These are phyloP conservation scores for Teunomyces pallodes DNA, from an alignment of 805 yeast genomes.

Conservation along the genomic window DNA sequence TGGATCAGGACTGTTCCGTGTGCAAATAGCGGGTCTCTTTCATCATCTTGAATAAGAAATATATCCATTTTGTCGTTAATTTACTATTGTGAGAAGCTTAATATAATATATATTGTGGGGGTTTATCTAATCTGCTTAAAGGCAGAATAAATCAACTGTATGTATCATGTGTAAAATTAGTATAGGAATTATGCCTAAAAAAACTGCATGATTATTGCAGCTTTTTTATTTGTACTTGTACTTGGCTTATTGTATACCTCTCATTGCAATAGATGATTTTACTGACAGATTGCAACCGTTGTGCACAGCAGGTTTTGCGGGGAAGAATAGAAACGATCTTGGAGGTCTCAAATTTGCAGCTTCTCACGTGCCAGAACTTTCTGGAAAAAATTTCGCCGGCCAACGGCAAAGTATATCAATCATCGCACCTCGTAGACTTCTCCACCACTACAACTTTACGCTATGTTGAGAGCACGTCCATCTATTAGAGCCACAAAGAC, in stretches of 20 bases:
- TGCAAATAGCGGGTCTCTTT: background rate
- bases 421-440: background rate
- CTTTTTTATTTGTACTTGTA: too few species aligned
- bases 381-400: conserved; percentile 12
- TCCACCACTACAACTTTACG: conserved; percentile 1
- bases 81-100: background rate
- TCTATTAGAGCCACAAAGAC: conserved; percentile 33
- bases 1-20: background rate
- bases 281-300: too few species aligned
- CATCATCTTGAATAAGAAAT: background rate
- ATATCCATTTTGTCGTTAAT: background rate
- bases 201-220: too few species aligned
- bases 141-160: background rate
- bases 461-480: conserved; percentile 52
- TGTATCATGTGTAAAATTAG: too few species aligned
- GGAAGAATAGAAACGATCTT: too few species aligned
- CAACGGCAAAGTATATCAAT: background rate
- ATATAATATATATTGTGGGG: background rate
- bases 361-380: conserved; percentile 10
- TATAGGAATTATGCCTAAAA: too few species aligned
- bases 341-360: background rate
- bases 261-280: too few species aligned
- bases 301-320: too few species aligned
- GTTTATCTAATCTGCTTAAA: background rate
- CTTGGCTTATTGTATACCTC: too few species aligned